Evolutionary conservation across 2,329 filamentous ascomycete species (phyloP), one percentile per base, ranked within the genome.

Genomic region (Colletotrichum echinochloae): DNA sequence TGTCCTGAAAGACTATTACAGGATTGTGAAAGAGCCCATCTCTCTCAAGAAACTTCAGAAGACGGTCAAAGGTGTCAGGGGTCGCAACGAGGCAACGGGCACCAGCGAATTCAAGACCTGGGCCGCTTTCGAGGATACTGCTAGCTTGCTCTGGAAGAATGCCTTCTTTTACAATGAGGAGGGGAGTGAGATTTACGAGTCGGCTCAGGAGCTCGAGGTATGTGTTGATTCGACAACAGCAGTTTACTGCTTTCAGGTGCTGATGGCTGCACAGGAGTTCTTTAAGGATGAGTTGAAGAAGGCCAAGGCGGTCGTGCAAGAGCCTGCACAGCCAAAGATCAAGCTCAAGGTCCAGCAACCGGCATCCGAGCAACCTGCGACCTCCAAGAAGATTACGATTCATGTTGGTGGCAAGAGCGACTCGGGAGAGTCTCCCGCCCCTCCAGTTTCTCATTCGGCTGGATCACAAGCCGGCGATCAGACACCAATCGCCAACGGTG

Each of bases 111-210:
- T 94, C 81, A 95, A 94, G 79, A 92, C 85, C 60, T 98, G 95
- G 95, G 87, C 90, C 66, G 87, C 90, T 0, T 94, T 97, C 74
- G 94, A 94, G 78, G 90, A 94, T 64, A 92, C 93, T 76, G 87
- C 93, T 16, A 92, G 90, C 75, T 86, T 93, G 62, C 90, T 98
- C 52, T 98, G 95, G 95, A 88, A 87, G 59, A 98, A 98, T 79
- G 94, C 94, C 0, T 92, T 90, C 76, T 91, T 91, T 70, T 98
- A 95, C 84, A 98, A 98, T 74, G 94, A 97, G 79, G 94, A 97
- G 77, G 93, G 92, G 5, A 97, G 95, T 76, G 92, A 94, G 20
- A 95, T 97, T 61, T 94, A 91, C 73, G 85, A 88, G 28, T 84
- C 96, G 71, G 94, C 94, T 0, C 88, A 90, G 59, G 90, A 96